Percentiles rank a stretch among this genome's conserved stretches.
Evolutionary conservation across 2,329 filamentous ascomycete genomes (phyloP).

Genomic region (Trichoderma sp.): DNA sequence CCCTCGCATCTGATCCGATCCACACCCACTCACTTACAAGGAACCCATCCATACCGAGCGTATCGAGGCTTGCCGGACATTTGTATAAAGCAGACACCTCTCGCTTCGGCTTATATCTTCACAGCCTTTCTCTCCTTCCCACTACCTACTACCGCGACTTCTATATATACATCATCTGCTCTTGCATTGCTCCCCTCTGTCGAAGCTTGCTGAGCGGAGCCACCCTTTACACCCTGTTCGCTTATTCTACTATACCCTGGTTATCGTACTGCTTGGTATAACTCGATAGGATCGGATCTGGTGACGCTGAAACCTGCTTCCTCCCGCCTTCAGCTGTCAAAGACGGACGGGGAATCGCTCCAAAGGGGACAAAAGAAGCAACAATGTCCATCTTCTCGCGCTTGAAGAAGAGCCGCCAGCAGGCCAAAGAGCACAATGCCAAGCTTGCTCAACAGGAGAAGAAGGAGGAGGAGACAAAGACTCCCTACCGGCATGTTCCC

Average conservation of each 20-base stretch:
- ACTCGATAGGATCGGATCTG: neutral
- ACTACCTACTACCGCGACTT: neutral
- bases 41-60: neutral
- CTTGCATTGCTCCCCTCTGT: neutral
- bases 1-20: slow-evolving; percentile 16
- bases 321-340: neutral
- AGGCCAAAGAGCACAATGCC: slow-evolving; percentile 56
- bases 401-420: slow-evolving; percentile 54
- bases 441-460: slow-evolving; percentile 52
- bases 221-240: slow-evolving; percentile 8
- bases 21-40: slow-evolving; percentile 14
- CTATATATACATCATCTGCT: neutral
- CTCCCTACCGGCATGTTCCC: slow-evolving; percentile 62
- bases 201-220: slow-evolving; percentile 14
- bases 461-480: slow-evolving; percentile 42
- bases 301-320: neutral
- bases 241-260: slow-evolving; percentile 13
- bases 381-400: slow-evolving; percentile 60
- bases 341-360: neutral
- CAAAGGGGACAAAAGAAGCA: slow-evolving; percentile 3
- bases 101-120: neutral
- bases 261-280: neutral
- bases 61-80: neutral
- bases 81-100: neutral
- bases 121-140: neutral